Evolutionary conservation across 2,329 filamentous ascomycete genomes (phyloP).

Genomic region (Phaeosphaeria sp.): DNA sequence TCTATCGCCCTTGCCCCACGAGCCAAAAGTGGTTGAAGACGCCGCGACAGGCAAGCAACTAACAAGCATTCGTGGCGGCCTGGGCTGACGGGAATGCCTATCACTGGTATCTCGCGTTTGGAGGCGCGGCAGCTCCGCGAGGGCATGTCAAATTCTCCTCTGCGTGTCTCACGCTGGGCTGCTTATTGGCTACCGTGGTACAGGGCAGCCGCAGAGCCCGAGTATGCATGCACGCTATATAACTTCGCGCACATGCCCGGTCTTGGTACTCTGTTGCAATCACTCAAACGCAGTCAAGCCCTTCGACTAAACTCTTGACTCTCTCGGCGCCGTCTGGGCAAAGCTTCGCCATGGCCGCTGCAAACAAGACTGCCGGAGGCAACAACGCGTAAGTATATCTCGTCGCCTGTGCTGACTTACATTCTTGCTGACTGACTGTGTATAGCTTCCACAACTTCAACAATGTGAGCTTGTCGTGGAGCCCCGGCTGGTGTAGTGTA

Average conservation of each 20-base stretch:
- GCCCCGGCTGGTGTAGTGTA: background rate
- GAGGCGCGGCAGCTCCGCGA: slow-evolving; percentile 2
- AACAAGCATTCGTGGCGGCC: slow-evolving; percentile 14
- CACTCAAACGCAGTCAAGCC: slow-evolving; percentile 8
- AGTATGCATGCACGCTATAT: slow-evolving; percentile 4
- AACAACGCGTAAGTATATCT: slow-evolving; percentile 15
- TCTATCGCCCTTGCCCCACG: background rate
- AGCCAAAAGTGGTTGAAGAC: background rate
- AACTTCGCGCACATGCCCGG: background rate
- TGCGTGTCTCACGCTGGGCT: background rate
- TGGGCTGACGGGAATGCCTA: slow-evolving; percentile 9
- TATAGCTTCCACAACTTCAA: slow-evolving; percentile 32
- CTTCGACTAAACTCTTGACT: slow-evolving; percentile 12
- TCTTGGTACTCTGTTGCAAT: background rate
- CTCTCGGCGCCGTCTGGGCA: slow-evolving; percentile 10
- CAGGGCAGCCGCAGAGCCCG: background rate
- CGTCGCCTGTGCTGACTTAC: background rate
- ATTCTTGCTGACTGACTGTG: background rate
- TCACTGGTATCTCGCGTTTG: slow-evolving; percentile 1
- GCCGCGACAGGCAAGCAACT: slow-evolving; percentile 6
- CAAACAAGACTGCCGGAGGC: slow-evolving; percentile 28
- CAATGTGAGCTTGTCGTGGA: slow-evolving; percentile 12
- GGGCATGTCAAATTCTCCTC: slow-evolving; percentile 3
- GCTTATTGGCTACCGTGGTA: background rate
- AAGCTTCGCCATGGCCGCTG: slow-evolving; percentile 19